Conservation (phyloP, 2,329 filamentous ascomycete genomes). For the Microdochium trichocladiopsis region DNA sequence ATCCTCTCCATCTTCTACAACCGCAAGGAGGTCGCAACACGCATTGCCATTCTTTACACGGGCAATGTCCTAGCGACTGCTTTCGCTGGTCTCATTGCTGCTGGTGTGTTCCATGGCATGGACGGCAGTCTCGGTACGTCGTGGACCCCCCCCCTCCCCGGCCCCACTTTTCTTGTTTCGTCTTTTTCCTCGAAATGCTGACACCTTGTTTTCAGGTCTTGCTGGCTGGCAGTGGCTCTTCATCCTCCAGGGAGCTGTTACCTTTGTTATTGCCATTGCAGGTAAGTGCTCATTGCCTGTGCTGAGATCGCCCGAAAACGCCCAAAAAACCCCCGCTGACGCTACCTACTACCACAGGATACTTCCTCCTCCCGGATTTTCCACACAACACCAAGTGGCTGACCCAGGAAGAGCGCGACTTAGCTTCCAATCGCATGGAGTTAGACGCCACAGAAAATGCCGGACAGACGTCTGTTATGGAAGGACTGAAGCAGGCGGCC, state of each 20-base stretch:
- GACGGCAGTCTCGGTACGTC: conserved; percentile 15
- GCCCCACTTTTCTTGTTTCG: background rate
- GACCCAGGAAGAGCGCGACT: background rate
- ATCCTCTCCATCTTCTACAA: conserved; percentile 26
- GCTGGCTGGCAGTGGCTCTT: conserved; percentile 39
- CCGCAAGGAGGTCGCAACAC: conserved; percentile 24
- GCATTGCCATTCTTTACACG: conserved; percentile 26
- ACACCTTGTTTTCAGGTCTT: conserved; percentile 5
- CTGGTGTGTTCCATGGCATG: conserved; percentile 22
- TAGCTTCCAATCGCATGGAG: background rate
- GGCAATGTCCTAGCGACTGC: conserved; percentile 25
- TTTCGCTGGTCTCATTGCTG: conserved; percentile 27
- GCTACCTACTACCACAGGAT: background rate
- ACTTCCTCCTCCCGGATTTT: background rate
- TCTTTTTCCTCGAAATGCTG: background rate
- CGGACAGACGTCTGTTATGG: conserved; percentile 7
- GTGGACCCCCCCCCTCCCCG: background rate
- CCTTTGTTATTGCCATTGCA: conserved; percentile 16
- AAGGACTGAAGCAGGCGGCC: conserved; percentile 24
- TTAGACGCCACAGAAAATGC: background rate
- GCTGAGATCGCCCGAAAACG: background rate
- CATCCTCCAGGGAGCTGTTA: conserved; percentile 32
- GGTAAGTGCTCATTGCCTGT: background rate
- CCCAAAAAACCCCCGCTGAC: no score
- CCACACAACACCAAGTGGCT: background rate